These are phyloP conservation scores for Acanthamoeba triangularis DNA, from an alignment of 208 protist species.

Conservation along the genomic window DNA sequence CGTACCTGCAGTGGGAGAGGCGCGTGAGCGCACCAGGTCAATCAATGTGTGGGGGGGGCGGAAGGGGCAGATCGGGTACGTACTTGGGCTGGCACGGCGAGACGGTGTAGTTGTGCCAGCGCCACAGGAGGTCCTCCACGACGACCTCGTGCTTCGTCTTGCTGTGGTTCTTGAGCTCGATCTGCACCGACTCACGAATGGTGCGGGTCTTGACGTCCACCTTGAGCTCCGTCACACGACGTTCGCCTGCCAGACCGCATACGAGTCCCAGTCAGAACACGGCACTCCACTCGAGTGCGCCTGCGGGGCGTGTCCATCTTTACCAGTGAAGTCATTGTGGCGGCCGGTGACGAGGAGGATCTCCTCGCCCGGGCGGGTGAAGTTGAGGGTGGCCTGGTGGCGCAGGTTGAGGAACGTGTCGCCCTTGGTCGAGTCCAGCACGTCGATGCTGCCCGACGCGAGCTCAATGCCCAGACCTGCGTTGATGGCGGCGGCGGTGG, in stretches of 20 bases:
- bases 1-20: not conserved
- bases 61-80: not conserved
- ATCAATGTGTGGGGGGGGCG: not conserved
- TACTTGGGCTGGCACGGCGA: slow-evolving; percentile 63
- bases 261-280: not conserved
- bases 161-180: slow-evolving; percentile 17
- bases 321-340: not conserved
- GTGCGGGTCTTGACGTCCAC: not conserved
- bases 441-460: slow-evolving; percentile 3
- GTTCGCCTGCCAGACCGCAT: not conserved
- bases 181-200: slow-evolving; percentile 10
- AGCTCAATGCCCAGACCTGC: slow-evolving; percentile 33
- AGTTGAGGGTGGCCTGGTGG: not conserved
- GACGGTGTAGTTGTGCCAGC: slow-evolving; percentile 34
- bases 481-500: not conserved
- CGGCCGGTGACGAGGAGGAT: slow-evolving; percentile 19
- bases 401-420: slow-evolving; percentile 59
- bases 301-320: not conserved
- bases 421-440: slow-evolving; percentile 41
- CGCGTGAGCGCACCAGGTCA: not conserved
- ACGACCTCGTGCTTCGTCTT: not conserved
- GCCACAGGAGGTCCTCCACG: slow-evolving; percentile 54
- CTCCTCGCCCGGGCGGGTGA: slow-evolving; percentile 9
- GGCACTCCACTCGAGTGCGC: not conserved
- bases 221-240: slow-evolving; percentile 26